Conservation (phyloP, 2,329 filamentous ascomycete genomes). For the Cadophora luteo-olivacea region DNA sequence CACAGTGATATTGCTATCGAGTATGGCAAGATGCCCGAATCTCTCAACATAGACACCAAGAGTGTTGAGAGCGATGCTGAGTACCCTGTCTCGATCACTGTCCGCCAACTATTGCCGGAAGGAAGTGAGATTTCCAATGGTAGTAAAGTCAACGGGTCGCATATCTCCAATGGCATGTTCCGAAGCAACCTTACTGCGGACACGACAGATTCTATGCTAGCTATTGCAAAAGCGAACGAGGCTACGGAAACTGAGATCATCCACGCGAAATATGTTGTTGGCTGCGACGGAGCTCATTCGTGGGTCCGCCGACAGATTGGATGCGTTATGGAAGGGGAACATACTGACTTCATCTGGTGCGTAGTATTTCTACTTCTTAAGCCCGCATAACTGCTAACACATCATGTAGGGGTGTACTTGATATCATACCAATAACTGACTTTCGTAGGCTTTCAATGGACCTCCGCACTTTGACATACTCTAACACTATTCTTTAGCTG, state of each 20-base stretch:
- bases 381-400: no score
- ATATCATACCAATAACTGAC: constrained; percentile 45
- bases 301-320: constrained; percentile 47
- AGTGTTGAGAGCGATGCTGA: constrained; percentile 54
- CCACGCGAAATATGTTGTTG: constrained; percentile 69
- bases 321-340: no score
- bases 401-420: constrained; percentile 53
- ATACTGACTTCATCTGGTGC: no score
- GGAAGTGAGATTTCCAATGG: not conserved
- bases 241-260: constrained; percentile 59
- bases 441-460: constrained; percentile 49
- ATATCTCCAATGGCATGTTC: not conserved
- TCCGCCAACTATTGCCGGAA: constrained; percentile 1
- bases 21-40: no score
- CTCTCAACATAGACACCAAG: constrained; percentile 38
- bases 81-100: not conserved
- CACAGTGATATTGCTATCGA: constrained; percentile 62
- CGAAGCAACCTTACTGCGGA: not conserved
- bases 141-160: no score
- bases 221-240: constrained; percentile 26
- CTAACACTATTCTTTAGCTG: constrained; percentile 44
- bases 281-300: constrained; percentile 63
- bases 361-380: no score
- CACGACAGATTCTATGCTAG: not conserved
- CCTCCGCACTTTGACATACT: no score